phyloP scores from a whole-genome alignment of 1,284 basidiomycete species.

The Melampsora larici-populina region DNA sequence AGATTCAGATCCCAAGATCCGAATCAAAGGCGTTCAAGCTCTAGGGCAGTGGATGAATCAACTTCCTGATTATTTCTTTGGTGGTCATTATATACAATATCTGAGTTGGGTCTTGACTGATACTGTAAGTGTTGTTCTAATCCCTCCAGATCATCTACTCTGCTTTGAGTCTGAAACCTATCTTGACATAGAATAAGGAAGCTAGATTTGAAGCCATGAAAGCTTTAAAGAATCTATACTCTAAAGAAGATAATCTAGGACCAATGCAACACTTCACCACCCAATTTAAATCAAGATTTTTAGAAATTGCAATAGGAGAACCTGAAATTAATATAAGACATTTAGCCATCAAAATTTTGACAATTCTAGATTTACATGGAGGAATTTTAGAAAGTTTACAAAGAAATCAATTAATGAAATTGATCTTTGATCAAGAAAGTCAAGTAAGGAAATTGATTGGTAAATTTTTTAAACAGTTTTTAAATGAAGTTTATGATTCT shows the following conservation, averaged over 20 bases:
- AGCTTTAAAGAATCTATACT: no score
- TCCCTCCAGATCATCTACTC: neutral
- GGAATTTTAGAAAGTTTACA: no score
- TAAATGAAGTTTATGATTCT: conserved; percentile 76
- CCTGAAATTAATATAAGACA: no score
- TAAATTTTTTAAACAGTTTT: conserved; percentile 73
- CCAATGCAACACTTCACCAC: no score
- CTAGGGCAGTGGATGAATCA: conserved; percentile 87
- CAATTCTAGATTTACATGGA: no score
- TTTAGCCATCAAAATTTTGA: no score
- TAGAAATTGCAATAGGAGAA: no score
- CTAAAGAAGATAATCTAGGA: no score
- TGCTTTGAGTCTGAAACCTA: neutral
- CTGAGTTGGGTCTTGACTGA: conserved; percentile 95
- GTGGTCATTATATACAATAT: conserved; percentile 81
- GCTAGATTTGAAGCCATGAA: no score
- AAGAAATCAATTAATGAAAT: conserved; percentile 63
- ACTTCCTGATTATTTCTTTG: conserved; percentile 80
- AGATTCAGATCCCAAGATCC: conserved; percentile 84
- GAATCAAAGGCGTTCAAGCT: conserved; percentile 86
- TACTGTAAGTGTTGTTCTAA: conserved; percentile 53
- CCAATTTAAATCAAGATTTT: no score
- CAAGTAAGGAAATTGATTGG: conserved; percentile 78
- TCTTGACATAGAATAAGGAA: conserved; percentile 61
- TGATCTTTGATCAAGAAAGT: conserved; percentile 82